Evolutionary conservation across 1,139 yeast species (phyloP), one percentile per base, ranked within the genome.

Genomic region (Pichia sp.): DNA sequence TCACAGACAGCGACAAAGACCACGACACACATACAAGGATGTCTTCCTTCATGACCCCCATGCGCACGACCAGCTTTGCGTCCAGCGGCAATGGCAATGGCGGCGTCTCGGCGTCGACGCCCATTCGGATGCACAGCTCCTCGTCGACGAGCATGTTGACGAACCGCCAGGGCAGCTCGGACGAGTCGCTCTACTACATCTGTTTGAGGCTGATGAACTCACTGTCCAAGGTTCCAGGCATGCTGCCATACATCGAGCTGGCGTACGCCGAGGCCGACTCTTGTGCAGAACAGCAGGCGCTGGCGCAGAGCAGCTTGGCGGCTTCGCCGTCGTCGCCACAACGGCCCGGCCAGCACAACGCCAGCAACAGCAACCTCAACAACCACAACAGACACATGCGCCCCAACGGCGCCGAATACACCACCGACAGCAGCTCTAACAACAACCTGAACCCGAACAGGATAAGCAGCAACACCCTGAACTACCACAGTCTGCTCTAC

Each of bases 111-210:
- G 32, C 52, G 13, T 36, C 43, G 15, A 44, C 51, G 15, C 57
- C 58, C 8, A 49, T 61, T 4, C 57, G 70, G 57, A 68, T 67
- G 52, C 74, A 60, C 45, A 70, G 65, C 54, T 67, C 77, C 55
- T 74, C 68, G 53, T 71, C 70, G 50, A 73, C 74, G 54, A 68
- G 64, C 52, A 66, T 74, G 63, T 68, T 77, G 16, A 76, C 88
- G 79, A 88, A 88, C 70, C 77, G 79, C 60, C 80, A 78, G 57
- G 87, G 87, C n/a, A 72, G 78, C 29, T 81, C 84, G 29, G 76
- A 78, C 56, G 90, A 86, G 58, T 92, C 95, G 49, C 73, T 92
- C 44, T 90, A 81, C 70, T 87, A 85, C 67, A 81, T 87, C 54
- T 87, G 96, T 67, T 71, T 78, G 44, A 72, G 75, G 16, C 73